Conservation (phyloP, 1,139 yeast genomes). For the Blastobotrys apis region DNA sequence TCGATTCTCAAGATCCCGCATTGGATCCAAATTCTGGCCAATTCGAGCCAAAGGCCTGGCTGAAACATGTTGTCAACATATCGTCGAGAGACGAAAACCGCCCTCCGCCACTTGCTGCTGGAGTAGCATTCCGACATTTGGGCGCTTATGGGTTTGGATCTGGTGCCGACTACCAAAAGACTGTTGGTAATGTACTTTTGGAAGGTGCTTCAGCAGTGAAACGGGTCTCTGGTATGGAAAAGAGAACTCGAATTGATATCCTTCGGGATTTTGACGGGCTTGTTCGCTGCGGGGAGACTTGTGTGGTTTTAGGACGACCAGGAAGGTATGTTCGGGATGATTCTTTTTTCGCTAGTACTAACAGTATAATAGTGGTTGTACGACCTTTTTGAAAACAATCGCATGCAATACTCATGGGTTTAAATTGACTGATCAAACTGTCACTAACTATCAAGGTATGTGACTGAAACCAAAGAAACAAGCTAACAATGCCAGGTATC, state of each 20-base stretch:
- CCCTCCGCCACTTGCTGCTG: slow-evolving; percentile 33
- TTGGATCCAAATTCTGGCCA: slow-evolving; percentile 53
- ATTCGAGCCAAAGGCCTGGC: slow-evolving; percentile 64
- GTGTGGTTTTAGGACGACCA: slow-evolving; percentile 76
- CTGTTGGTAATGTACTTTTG: slow-evolving; percentile 51
- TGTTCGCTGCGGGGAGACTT: slow-evolving; percentile 64
- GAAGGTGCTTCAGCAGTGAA: slow-evolving; percentile 28
- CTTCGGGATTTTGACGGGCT: slow-evolving; percentile 65
- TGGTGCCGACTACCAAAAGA: slow-evolving; percentile 75
- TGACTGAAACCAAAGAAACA: too few species aligned
- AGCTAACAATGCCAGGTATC: slow-evolving; percentile 14
- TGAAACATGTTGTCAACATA: slow-evolving; percentile 52
- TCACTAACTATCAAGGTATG: slow-evolving; percentile 31
- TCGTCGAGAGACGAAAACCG: slow-evolving; percentile 19
- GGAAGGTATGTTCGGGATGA: slow-evolving; percentile 37
- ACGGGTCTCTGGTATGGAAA: slow-evolving; percentile 21
- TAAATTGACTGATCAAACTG: slow-evolving; percentile 49
- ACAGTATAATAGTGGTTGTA: slow-evolving; percentile 56
- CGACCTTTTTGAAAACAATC: slow-evolving; percentile 68
- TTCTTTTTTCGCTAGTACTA: background rate
- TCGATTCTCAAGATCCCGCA: slow-evolving; percentile 16
- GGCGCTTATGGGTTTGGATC: slow-evolving; percentile 72
- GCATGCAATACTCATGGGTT: slow-evolving; percentile 73
- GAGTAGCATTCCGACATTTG: slow-evolving; percentile 63
- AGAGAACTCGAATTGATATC: slow-evolving; percentile 46